Evolutionary conservation across 1,284 basidiomycete species (phyloP), one percentile per base, ranked within the genome.

Genomic region (Pseudozyma tsukubaensis): DNA sequence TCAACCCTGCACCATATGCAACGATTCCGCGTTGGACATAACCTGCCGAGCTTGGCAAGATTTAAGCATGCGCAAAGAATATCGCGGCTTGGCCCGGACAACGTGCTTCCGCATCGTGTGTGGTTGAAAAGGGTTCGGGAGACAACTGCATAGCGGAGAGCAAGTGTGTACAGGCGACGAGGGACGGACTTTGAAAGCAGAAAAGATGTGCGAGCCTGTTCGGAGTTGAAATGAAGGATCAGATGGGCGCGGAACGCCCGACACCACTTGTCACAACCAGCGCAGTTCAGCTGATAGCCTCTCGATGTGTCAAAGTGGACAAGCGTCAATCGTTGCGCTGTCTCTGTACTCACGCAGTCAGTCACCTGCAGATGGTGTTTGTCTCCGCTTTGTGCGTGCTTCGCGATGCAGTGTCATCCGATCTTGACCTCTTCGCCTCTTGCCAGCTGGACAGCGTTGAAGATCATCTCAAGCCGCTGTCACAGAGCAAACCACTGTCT

Each of bases 71-170:
- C n/a, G n/a, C n/a, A n/a, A n/a, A n/a, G n/a, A n/a, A n/a, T n/a
- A n/a, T n/a, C n/a, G n/a, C n/a, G 21, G 50, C n/a, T 51, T 51
- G 36, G 19, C 39, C 24, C 48, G 48, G 50, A 50, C 24, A 29
- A 29, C 24, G 24, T 29, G 24, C 24, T 29, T 29, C 24, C 24
- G 24, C 6, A 29, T 29, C 24, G 24, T 29, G 24, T 29, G 24
- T 29, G 24, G 24, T 29, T 29, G 24, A 29, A 29, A 29, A 29
- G 24, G 24, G 24, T 6, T 29, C 24, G 6, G 24, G 24, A 29
- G 24, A 29, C 24, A 6, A 6, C 24, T 29, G 24, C 24, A 29
- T 29, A 3, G 24, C 24, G 24, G 24, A 29, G 6, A 29, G 24
- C 24, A 29, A 29, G 24, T 29, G 24, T 29, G 24, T 29, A 6